phyloP scores from a whole-genome alignment of 306 rosid genomes.

The Pyrus pyrifolia region DNA sequence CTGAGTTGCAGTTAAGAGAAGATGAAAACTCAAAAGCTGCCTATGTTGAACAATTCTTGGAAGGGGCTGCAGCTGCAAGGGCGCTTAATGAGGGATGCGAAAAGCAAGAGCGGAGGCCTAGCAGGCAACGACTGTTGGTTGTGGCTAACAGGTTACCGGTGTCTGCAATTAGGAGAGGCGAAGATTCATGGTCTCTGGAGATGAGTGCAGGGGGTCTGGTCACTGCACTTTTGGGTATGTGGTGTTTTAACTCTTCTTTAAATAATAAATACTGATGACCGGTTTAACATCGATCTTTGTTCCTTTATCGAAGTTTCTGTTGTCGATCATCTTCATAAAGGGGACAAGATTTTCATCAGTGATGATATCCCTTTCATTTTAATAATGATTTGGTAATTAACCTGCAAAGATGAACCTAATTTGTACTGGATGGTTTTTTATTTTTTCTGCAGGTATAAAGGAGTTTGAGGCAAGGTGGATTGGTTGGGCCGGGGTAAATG shows the following conservation, averaged over 20 bases:
- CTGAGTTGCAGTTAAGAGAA: conserved; percentile 41
- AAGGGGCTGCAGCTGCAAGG: conserved; percentile 39
- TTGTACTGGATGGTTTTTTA: background rate
- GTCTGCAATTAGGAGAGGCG: conserved; percentile 76
- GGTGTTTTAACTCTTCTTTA: background rate
- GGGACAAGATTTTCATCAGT: background rate
- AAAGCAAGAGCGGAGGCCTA: conserved; percentile 33
- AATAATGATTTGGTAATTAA: background rate
- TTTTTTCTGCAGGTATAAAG: conserved; percentile 61
- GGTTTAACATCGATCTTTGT: background rate
- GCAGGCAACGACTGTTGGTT: conserved; percentile 70
- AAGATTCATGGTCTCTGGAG: conserved; percentile 82
- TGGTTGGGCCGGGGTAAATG: conserved; percentile 97
- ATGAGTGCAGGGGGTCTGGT: conserved; percentile 88
- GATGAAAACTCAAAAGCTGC: conserved; percentile 37
- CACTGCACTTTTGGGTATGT: conserved; percentile 75
- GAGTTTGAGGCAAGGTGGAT: conserved; percentile 88
- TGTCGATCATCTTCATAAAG: background rate
- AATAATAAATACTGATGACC: background rate
- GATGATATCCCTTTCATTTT: background rate
- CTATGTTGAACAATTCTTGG: conserved; percentile 28
- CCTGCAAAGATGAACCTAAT: conserved; percentile 15
- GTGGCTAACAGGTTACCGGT: conserved; percentile 93
- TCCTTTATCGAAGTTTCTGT: background rate
- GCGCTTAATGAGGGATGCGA: conserved; percentile 32